Conservation (phyloP, 257 asterid genomes). For the Mitragyna speciosa region DNA sequence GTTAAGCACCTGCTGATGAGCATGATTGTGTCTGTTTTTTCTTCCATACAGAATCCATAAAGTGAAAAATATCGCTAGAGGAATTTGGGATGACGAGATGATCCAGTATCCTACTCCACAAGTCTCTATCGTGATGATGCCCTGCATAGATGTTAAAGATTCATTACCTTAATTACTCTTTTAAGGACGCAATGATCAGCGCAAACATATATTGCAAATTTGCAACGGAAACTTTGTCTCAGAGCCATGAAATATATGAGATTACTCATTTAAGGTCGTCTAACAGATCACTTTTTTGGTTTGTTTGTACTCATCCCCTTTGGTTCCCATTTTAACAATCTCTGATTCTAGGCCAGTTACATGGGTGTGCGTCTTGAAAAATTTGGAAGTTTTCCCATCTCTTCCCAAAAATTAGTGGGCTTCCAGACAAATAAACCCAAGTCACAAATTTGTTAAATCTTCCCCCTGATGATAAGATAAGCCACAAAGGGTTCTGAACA, state of each 20-base stretch:
- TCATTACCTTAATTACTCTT: neutral
- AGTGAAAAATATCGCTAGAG: conserved; percentile 65
- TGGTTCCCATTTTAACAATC: neutral
- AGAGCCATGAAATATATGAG: neutral
- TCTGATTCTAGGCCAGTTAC: too few relatives aligned
- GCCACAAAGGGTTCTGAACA: neutral
- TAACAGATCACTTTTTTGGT: too few relatives aligned
- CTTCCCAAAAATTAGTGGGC: too few relatives aligned
- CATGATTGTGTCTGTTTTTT: conserved; percentile 16
- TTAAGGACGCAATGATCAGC: neutral
- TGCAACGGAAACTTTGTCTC: too few relatives aligned
- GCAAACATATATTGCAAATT: too few relatives aligned
- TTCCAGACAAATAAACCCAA: too few relatives aligned
- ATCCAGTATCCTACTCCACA: conserved; percentile 90
- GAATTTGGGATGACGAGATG: conserved; percentile 67
- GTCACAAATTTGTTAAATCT: neutral
- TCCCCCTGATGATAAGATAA: neutral
- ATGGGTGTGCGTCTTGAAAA: too few relatives aligned
- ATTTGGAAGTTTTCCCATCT: too few relatives aligned
- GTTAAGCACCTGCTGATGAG: conserved; percentile 41
- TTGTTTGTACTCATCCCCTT: neutral
- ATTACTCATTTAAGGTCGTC: too few relatives aligned
- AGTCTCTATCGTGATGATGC: conserved; percentile 51
- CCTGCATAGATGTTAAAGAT: conserved; percentile 40
- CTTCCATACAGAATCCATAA: conserved; percentile 46